Percentiles rank a stretch among this genome's conserved stretches.
Conservation (phyloP, 768 basidiomycete species). For the Suillus tomentosus region DNA sequence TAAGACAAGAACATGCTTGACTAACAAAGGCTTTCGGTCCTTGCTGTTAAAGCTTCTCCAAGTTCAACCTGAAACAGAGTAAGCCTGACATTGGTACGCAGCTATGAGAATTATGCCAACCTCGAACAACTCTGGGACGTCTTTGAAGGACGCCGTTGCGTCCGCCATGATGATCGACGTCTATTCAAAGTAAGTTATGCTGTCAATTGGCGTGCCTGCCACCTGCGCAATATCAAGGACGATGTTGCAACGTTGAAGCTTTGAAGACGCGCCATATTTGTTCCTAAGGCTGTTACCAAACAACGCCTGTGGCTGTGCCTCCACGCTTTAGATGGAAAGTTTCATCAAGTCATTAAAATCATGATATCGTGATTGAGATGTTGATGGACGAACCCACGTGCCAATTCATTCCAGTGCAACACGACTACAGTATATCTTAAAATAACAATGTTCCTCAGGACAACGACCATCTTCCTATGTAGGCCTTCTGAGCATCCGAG, state of each 20-base stretch:
- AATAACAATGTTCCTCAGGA: background rate
- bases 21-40: slow-evolving; percentile 91
- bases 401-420: background rate
- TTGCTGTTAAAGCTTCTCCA: slow-evolving; percentile 84
- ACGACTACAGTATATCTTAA: background rate
- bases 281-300: slow-evolving; percentile 29
- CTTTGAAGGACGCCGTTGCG: slow-evolving; percentile 68
- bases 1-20: slow-evolving; percentile 14
- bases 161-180: slow-evolving; percentile 51
- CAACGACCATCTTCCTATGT: background rate
- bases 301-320: slow-evolving; percentile 18
- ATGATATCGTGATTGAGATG: background rate
- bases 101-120: slow-evolving; percentile 41
- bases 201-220: background rate
- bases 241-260: background rate
- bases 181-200: slow-evolving; percentile 8
- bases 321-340: background rate
- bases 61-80: slow-evolving; percentile 67
- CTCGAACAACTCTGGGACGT: slow-evolving; percentile 97
- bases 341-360: background rate
- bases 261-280: slow-evolving; percentile 17
- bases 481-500: background rate
- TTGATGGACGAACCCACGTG: background rate
- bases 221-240: background rate
- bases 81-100: background rate